These are phyloP conservation scores for Picea mariana DNA, from an alignment of 83 land plant genomes.

Conservation along the genomic window DNA sequence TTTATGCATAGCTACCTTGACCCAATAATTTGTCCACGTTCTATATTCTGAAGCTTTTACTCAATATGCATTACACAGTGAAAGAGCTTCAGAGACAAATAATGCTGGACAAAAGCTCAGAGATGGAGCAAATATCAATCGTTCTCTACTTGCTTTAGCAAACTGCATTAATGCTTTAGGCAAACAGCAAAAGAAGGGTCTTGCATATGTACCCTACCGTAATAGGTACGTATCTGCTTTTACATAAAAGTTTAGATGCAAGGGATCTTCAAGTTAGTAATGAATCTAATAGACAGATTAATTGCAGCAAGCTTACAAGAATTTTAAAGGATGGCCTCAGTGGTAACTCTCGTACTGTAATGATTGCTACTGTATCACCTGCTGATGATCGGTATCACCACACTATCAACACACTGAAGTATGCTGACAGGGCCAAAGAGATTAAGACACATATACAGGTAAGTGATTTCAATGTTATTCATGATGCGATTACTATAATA, in stretches of 20 bases:
- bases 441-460: constrained; percentile 97
- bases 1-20: not conserved
- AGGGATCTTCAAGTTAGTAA: not conserved
- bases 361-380: constrained; percentile 94
- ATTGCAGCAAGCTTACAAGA: constrained; percentile 89
- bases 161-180: constrained; percentile 98
- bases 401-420: constrained; percentile 90
- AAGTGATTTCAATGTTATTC: not conserved
- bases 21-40: not conserved
- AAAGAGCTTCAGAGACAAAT: constrained; percentile 97
- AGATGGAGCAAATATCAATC: constrained; percentile 96
- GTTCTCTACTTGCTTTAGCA: constrained; percentile 95
- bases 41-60: not conserved
- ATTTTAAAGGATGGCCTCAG: constrained; percentile 97
- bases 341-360: constrained; percentile 94
- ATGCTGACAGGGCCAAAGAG: constrained; percentile 98
- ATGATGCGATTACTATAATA: not conserved
- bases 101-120: constrained; percentile 95
- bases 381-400: constrained; percentile 94
- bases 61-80: constrained; percentile 41
- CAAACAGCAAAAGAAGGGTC: constrained; percentile 94
- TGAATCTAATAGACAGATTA: constrained; percentile 14
- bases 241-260: not conserved
- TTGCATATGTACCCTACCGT: constrained; percentile 98
- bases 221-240: constrained; percentile 64